Conservation (phyloP, 139 green algal genomes). For the Micromonas commoda region DNA sequence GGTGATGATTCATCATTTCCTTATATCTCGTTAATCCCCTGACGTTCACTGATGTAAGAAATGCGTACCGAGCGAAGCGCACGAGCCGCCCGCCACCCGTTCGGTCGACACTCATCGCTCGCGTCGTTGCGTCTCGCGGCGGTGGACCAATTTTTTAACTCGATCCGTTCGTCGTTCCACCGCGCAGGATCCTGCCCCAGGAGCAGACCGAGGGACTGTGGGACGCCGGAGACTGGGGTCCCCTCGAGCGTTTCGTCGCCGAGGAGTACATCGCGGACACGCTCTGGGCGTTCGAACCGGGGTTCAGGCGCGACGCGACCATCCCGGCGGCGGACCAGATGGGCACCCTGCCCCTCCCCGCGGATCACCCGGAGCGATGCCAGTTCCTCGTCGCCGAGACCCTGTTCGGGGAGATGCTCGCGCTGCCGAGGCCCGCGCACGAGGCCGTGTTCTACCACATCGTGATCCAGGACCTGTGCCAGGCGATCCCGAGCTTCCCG, state of each 20-base stretch:
- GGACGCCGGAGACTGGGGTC: not conserved
- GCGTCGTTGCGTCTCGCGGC: not conserved
- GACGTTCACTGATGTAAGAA: constrained; percentile 2
- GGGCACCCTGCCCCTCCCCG: constrained; percentile 1
- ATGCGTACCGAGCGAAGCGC: not conserved
- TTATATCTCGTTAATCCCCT: constrained; percentile 27
- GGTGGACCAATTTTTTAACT: not conserved
- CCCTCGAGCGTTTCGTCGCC: constrained; percentile 18
- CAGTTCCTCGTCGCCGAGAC: constrained; percentile 27
- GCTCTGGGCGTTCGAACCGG: constrained; percentile 22
- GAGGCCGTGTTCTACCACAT: constrained; percentile 18
- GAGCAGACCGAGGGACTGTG: constrained; percentile 11
- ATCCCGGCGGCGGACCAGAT: constrained; percentile 12
- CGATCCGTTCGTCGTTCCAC: not conserved
- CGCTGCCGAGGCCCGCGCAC: not conserved
- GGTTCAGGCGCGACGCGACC: not conserved
- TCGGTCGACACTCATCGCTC: too few relatives aligned
- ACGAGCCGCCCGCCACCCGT: not conserved
- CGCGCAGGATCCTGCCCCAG: not conserved
- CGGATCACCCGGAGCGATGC: constrained; percentile 21
- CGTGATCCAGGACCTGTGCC: constrained; percentile 27
- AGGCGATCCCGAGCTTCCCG: constrained; percentile 19
- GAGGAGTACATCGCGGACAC: constrained; percentile 26
- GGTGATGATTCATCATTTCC: constrained; percentile 11
- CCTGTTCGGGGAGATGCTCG: constrained; percentile 20